Percentiles rank a stretch among this genome's conserved stretches.
Conservation (phyloP, 108 stramenopile genomes). For the Asterionellopsis glacialis region DNA sequence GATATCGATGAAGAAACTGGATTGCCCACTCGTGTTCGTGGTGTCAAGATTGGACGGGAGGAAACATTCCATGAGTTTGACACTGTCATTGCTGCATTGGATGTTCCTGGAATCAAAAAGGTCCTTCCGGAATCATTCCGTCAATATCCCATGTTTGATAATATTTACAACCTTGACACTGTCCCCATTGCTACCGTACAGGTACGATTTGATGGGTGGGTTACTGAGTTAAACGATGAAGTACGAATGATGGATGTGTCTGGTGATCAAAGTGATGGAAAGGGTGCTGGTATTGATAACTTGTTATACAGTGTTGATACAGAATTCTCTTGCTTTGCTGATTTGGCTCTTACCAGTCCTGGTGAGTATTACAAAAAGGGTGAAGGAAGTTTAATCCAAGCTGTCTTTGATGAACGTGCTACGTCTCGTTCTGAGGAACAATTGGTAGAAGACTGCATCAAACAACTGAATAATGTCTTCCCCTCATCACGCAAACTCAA, state of each 20-base stretch:
- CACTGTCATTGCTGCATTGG: constrained; percentile 82
- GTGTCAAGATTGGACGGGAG: constrained; percentile 73
- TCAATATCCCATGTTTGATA: constrained; percentile 89
- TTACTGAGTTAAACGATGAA: constrained; percentile 90
- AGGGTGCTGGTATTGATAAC: constrained; percentile 91
- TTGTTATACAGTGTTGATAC: constrained; percentile 93
- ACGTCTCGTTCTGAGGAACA: constrained; percentile 71
- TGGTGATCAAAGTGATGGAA: constrained; percentile 86
- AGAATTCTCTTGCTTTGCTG: constrained; percentile 96
- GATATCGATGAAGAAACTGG: constrained; percentile 76
- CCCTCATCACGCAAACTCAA: constrained; percentile 88
- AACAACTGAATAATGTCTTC: constrained; percentile 81
- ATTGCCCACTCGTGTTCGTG: constrained; percentile 72
- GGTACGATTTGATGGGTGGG: constrained; percentile 96
- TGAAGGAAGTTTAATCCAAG: constrained; percentile 86
- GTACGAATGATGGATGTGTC: constrained; percentile 81
- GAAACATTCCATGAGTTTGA: constrained; percentile 79
- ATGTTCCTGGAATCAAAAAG: constrained; percentile 95
- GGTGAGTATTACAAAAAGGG: constrained; percentile 93
- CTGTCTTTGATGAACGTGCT: constrained; percentile 89
- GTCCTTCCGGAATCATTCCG: constrained; percentile 89
- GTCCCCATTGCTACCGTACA: constrained; percentile 97
- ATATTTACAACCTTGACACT: constrained; percentile 93
- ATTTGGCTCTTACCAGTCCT: constrained; percentile 91
- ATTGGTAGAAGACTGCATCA: constrained; percentile 82